These are phyloP conservation scores for Rhytidhysteron rufulum DNA, from an alignment of 2,329 filamentous ascomycete species.

Conservation along the genomic window DNA sequence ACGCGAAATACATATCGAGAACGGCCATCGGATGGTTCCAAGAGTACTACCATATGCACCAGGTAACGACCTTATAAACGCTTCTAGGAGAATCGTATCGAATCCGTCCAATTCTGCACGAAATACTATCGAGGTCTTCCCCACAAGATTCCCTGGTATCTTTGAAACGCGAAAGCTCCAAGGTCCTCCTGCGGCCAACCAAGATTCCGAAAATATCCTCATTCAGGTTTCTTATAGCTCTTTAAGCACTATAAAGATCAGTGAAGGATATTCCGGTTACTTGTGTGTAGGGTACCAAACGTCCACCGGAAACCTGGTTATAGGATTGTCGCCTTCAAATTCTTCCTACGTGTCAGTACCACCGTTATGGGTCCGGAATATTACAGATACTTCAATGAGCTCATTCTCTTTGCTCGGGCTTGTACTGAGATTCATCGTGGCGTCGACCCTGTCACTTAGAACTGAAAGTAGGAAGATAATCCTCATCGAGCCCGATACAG, in stretches of 20 bases:
- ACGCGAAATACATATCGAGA: not conserved
- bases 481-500: not conserved
- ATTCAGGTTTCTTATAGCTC: not conserved
- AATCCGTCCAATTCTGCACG: not conserved
- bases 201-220: not conserved
- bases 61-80: not conserved
- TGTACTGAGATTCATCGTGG: not conserved
- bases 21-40: not conserved
- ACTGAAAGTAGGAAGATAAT: not conserved
- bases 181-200: not conserved
- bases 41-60: not conserved
- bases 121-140: not conserved
- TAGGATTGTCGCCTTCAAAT: not conserved
- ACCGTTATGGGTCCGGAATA: not conserved
- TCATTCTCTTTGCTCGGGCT: not conserved
- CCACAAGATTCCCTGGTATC: not conserved
- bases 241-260: not conserved
- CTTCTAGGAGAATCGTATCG: not conserved
- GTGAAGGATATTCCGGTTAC: not conserved
- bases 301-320: not conserved
- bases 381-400: not conserved
- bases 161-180: not conserved
- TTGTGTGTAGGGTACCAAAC: not conserved
- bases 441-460: not conserved
- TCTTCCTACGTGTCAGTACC: not conserved